These are phyloP conservation scores for Colletotrichum filicis DNA, from an alignment of 2,329 filamentous ascomycete genomes.

Conservation along the genomic window DNA sequence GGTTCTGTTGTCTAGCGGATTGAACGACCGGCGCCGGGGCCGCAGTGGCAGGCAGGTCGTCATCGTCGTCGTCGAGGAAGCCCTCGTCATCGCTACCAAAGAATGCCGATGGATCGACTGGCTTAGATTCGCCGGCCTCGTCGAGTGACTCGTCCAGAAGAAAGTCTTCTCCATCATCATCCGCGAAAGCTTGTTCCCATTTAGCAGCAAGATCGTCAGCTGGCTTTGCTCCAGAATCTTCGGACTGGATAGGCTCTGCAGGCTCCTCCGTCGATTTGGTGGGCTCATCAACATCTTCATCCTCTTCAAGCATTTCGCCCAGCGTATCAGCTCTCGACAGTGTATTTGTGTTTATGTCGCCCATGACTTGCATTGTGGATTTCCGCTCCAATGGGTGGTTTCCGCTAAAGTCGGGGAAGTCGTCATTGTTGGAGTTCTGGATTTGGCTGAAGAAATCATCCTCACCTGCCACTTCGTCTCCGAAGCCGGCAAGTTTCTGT, in stretches of 20 bases:
- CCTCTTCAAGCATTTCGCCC: conserved; percentile 46
- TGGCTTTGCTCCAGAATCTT: conserved; percentile 38
- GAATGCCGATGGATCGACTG: conserved; percentile 72
- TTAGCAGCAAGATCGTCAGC: conserved; percentile 79
- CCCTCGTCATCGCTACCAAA: conserved; percentile 88
- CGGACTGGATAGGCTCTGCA: conserved; percentile 18
- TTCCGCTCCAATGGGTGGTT: conserved; percentile 68
- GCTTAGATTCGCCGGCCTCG: conserved; percentile 53
- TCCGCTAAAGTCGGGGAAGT: conserved; percentile 39
- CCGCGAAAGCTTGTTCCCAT: conserved; percentile 85
- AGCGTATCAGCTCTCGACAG: conserved; percentile 39
- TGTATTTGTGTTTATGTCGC: conserved; percentile 54
- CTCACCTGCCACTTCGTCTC: conserved; percentile 58
- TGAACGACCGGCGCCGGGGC: conserved; percentile 8
- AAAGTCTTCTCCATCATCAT: conserved; percentile 75
- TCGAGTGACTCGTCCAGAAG: conserved; percentile 67
- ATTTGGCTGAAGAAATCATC: conserved; percentile 73
- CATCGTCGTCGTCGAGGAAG: conserved; percentile 78
- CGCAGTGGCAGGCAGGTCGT: conserved; percentile 41
- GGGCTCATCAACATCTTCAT: conserved; percentile 36
- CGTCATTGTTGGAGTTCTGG: conserved; percentile 45
- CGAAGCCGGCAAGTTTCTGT: conserved; percentile 44
- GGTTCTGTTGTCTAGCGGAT: conserved; percentile 26
- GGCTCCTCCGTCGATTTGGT: not conserved
- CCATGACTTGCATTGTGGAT: conserved; percentile 75